Conservation (phyloP, 495 filamentous ascomycete species). For the Trichoderma reesei region DNA sequence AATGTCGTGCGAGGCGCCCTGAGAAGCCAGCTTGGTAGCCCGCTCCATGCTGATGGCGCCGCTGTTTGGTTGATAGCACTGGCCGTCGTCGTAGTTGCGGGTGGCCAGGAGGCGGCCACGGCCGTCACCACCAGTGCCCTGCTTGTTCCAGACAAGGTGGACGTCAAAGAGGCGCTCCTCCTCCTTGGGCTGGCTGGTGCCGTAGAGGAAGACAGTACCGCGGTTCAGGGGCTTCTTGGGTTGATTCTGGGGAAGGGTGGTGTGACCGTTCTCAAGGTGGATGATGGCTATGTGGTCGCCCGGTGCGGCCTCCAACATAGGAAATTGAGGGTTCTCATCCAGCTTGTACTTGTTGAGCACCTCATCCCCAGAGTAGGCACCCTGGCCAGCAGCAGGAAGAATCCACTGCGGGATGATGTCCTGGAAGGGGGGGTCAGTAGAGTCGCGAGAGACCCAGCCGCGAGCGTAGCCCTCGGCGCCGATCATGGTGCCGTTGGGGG, state of each 20-base stretch:
- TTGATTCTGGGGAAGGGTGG: conserved; percentile 52
- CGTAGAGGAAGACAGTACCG: conserved; percentile 75
- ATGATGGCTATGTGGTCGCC: conserved; percentile 62
- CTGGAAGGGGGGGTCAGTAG: conserved; percentile 28
- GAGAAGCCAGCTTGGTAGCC: conserved; percentile 21
- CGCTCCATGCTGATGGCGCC: conserved; percentile 45
- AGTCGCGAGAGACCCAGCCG: conserved; percentile 44
- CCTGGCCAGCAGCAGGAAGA: conserved; percentile 39
- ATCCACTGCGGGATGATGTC: conserved; percentile 44
- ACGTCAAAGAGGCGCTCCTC: conserved; percentile 59
- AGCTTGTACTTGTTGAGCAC: conserved; percentile 27
- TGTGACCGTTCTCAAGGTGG: conserved; percentile 84
- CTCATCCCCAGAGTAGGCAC: conserved; percentile 11
- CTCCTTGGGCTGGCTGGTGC: conserved; percentile 47
- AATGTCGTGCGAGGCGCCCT: conserved; percentile 20
- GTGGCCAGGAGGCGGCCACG: conserved; percentile 63
- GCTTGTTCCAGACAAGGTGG: conserved; percentile 60
- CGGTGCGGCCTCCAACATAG: conserved; percentile 54
- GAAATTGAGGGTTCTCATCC: conserved; percentile 45
- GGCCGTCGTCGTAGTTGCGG: conserved; percentile 72
- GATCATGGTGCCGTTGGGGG: conserved; percentile 61
- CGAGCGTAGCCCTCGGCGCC: conserved; percentile 60
- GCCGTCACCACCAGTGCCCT: conserved; percentile 66
- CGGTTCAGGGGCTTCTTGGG: conserved; percentile 54
- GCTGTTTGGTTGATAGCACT: conserved; percentile 61